Evolutionary conservation across 2,329 filamentous ascomycete genomes (phyloP), one percentile per base, ranked within the genome.

Genomic region (Fusarium nygamai): DNA sequence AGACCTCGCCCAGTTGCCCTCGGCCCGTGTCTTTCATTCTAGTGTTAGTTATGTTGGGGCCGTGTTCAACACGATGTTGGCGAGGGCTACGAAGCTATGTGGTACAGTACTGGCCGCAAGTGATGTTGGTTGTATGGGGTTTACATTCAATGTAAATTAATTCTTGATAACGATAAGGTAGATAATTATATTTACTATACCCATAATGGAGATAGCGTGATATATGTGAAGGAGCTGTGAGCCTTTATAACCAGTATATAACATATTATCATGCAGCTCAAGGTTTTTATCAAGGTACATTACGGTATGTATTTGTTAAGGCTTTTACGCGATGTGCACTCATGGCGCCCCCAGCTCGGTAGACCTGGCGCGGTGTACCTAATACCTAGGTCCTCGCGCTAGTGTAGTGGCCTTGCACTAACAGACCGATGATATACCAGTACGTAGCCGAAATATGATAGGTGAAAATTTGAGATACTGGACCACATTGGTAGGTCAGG

Each of bases 151-250:
- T 53, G 19, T 22, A 27, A 36, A 53, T 16, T 53, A 36, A 9
- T 22, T 36, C 1, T 51, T 33, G 12, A 34, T 20, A 14, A 33
- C 5, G 33, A 27, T 0, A 16, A 5, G 9, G 2, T 5, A 22
- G 5, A 53, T 17, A 22, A 0, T 24, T 16, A 6, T 27, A 22
- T 34, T 24, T 14, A 14, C 22, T 36, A 8, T 4, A 20, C 9
- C 20, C n/a, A 20, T 16, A 6, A 11, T 14, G 13, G 12, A 8
- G 8, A 20, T 14, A 1, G 17, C 6, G 3, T 19, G 12, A 24
- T 5, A 20, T 16, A 1, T 20, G 4, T 6, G 17, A 51, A 1
- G 2, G 1, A 3, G 22, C 11, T 14, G 0, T 3, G 22, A 24
- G 29, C 1, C 3, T 13, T 10, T 33, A 8, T 8, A 19, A 2